Percentiles rank a stretch among this genome's conserved stretches.
Conservation (phyloP, 2,329 filamentous ascomycete species). For the Fusarium sp. region DNA sequence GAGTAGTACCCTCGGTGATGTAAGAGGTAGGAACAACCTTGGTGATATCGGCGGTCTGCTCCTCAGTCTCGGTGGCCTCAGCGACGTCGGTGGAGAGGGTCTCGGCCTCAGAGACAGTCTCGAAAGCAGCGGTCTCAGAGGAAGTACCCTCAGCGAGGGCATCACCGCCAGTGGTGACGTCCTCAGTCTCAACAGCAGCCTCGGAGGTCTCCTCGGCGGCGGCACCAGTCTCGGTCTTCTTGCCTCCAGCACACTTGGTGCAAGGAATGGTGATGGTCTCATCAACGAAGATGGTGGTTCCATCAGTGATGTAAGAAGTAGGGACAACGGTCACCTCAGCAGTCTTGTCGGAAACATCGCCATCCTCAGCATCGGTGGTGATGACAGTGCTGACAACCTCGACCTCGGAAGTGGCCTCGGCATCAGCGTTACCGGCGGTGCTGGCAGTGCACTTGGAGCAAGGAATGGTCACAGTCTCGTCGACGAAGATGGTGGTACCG, state of each 20-base stretch:
- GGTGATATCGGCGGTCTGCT: conserved; percentile 33
- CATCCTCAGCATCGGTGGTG: conserved; percentile 11
- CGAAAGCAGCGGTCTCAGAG: neutral
- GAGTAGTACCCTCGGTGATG: conserved; percentile 35
- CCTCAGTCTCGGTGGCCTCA: conserved; percentile 10
- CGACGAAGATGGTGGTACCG: conserved; percentile 37
- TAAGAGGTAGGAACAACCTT: conserved; percentile 38
- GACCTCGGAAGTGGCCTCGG: conserved; percentile 10
- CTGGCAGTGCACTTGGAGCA: conserved; percentile 33
- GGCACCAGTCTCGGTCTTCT: conserved; percentile 16
- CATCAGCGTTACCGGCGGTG: conserved; percentile 23
- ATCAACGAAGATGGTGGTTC: conserved; percentile 39
- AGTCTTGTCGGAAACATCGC: conserved; percentile 21
- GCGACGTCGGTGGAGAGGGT: conserved; percentile 9
- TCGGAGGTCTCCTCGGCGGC: conserved; percentile 20
- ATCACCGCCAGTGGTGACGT: conserved; percentile 20
- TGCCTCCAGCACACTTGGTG: conserved; percentile 26
- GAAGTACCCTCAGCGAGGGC: conserved; percentile 17
- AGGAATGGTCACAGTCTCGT: conserved; percentile 38
- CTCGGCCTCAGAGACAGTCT: conserved; percentile 13
- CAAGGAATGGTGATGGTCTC: conserved; percentile 39
- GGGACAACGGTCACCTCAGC: conserved; percentile 31
- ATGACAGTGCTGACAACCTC: conserved; percentile 24
- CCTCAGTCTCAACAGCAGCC: conserved; percentile 6
- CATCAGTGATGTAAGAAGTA: conserved; percentile 35